Evolutionary conservation across 2,329 filamentous ascomycete species (phyloP).

Genomic region (Ophiostoma fasciatum): DNA sequence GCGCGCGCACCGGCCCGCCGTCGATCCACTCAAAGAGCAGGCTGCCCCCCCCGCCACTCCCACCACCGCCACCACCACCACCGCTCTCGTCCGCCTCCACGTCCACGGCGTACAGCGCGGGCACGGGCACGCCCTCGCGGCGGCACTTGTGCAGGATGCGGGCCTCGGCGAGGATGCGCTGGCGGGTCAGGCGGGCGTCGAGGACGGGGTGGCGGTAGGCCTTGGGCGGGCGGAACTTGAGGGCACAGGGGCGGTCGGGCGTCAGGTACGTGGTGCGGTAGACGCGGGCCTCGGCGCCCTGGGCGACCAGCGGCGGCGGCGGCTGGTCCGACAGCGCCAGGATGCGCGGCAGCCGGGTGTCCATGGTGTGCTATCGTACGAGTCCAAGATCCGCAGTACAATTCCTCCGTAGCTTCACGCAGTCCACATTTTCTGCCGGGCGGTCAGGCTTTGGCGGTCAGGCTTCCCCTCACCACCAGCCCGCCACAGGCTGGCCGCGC

Average conservation of each 20-base stretch:
- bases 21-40: conserved; percentile 75
- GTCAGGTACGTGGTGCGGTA: conserved; percentile 74
- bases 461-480: no score
- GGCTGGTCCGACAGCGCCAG: no score
- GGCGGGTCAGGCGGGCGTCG: conserved; percentile 72
- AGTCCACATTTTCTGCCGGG: background rate
- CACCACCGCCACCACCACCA: conserved; percentile 29
- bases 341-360: conserved; percentile 29
- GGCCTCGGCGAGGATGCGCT: conserved; percentile 79
- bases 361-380: no score
- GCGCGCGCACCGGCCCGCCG: conserved; percentile 53
- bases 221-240: conserved; percentile 87
- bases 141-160: conserved; percentile 67
- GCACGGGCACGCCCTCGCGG: conserved; percentile 67
- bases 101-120: conserved; percentile 59
- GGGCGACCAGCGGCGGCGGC: conserved; percentile 80
- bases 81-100: conserved; percentile 35
- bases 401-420: no score
- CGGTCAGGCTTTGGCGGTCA: background rate
- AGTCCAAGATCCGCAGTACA: no score
- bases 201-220: conserved; percentile 83
- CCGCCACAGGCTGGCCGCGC: no score
- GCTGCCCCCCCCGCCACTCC: conserved; percentile 16
- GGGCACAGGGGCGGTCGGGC: conserved; percentile 52
- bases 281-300: conserved; percentile 91